phyloP scores from a whole-genome alignment of 495 filamentous ascomycete species.

The Penicillium roqueforti region DNA sequence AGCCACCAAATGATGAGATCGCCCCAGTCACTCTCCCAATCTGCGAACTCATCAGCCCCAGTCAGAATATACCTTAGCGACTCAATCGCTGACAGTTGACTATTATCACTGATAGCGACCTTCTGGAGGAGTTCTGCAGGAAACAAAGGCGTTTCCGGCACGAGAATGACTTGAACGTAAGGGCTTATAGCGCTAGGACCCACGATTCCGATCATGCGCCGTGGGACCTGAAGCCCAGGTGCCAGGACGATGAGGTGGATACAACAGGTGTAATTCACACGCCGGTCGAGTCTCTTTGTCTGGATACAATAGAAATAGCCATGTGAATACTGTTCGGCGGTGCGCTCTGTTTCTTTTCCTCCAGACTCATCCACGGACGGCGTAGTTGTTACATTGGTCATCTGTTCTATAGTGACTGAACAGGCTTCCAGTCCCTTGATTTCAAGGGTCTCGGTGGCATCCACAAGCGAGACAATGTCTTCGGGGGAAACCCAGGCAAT shows the following conservation, averaged over 20 bases:
- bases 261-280: not conserved
- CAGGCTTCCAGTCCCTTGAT: no score
- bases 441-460: not conserved
- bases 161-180: no score
- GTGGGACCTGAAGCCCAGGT: no score
- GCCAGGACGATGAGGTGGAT: not conserved
- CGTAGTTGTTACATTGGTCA: not conserved
- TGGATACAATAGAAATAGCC: not conserved
- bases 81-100: not conserved
- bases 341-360: not conserved
- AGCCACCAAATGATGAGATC: not conserved
- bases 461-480: not conserved
- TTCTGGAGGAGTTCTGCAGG: not conserved
- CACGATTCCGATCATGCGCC: no score
- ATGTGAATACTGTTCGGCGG: not conserved
- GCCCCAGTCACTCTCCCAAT: not conserved
- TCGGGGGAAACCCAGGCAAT: not conserved
- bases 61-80: not conserved
- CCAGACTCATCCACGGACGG: not conserved
- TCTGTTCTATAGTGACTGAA: no score
- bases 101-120: not conserved
- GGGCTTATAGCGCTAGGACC: no score
- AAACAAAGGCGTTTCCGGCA: not conserved
- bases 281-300: not conserved
- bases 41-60: not conserved